Percentiles rank a stretch among this genome's conserved stretches.
Conservation (phyloP, 2,329 filamentous ascomycete genomes). For the Clarireedia homoeocarpa region DNA sequence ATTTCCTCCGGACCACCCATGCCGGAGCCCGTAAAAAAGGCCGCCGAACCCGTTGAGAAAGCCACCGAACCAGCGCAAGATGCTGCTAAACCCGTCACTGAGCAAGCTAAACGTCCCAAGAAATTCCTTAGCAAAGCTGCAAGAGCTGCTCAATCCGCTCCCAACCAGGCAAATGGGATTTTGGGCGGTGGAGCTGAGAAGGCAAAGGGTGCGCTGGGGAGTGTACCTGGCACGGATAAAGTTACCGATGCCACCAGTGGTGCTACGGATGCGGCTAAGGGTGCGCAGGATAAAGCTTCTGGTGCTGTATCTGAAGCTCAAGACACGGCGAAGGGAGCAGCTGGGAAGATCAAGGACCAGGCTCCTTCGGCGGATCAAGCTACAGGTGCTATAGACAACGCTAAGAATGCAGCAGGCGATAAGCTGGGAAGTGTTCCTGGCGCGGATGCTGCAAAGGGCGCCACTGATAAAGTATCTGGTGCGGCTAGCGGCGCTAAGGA, state of each 20-base stretch:
- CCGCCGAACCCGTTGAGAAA: background rate
- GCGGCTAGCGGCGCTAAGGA: background rate
- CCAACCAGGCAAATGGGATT: background rate
- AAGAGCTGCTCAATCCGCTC: background rate
- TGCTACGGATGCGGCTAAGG: background rate
- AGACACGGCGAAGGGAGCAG: background rate
- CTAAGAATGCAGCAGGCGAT: too few species aligned
- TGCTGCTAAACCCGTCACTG: background rate
- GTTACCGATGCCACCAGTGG: background rate
- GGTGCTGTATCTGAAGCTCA: background rate
- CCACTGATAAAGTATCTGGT: background rate
- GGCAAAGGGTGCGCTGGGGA: background rate
- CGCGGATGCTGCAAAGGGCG: background rate
- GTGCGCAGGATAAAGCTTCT: background rate
- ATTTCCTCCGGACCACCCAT: conserved; percentile 7
- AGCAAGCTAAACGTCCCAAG: conserved; percentile 2
- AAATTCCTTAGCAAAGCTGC: conserved; percentile 8
- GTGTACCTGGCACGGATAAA: background rate
- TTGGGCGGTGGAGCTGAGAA: background rate
- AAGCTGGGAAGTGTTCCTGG: background rate
- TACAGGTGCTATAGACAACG: background rate
- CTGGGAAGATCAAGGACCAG: background rate
- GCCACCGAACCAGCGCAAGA: background rate
- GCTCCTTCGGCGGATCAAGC: background rate
- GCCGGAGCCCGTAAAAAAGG: background rate